Evolutionary conservation across 108 stramenopile species (phyloP), one percentile per base, ranked within the genome.

Genomic region (Thalassiosira profunda): DNA sequence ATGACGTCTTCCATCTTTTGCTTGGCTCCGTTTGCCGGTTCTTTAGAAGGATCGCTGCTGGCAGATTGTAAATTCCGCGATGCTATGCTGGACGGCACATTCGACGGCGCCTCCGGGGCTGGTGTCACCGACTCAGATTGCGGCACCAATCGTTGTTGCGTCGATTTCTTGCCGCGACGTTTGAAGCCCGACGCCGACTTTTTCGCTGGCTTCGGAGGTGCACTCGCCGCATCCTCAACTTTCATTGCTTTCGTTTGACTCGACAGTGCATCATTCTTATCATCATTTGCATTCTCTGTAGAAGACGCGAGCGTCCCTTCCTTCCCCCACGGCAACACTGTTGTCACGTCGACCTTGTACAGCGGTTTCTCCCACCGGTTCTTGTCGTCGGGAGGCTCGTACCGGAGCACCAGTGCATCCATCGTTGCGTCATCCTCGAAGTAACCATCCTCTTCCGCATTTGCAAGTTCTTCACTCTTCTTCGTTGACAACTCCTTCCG

Each of bases 301-400:
- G 12, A 31, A 11, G 34, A 17, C 3, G 63, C 52, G 41, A 67
- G 26, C 11, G 70, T 62, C 35, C 70, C 72, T 53, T 60, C 58
- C 38, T 62, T 59, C 35, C 61, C 80, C 72, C 72, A 81, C 14
- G 65, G 70, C 11, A 45, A 31, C 17, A 69, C 34, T 10, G 26
- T 38, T 6, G 73, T 56, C 31, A 91, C 55, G 64, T 95, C 88
- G 11, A 91, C 76, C 11, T 79, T 79, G 61, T 79, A 95, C 49
- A 93, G 58, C 0, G 95, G 95, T 57, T 85, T 82, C 63, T 96
- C 95, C 95, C 95, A 96, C 63, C 95, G 80, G 73, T 96, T 96
- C 46, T 89, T 64, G 0, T 82, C 80, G 59, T 93, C 90, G 14
- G 95, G 95, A 28, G 95, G 91, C 76, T 96, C 95, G 57, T 80